A percentile compares a stretch with the other conserved stretches of the same genome.
Conservation (phyloP, 305 asterid genomes). For the Fraxinus ornus region DNA sequence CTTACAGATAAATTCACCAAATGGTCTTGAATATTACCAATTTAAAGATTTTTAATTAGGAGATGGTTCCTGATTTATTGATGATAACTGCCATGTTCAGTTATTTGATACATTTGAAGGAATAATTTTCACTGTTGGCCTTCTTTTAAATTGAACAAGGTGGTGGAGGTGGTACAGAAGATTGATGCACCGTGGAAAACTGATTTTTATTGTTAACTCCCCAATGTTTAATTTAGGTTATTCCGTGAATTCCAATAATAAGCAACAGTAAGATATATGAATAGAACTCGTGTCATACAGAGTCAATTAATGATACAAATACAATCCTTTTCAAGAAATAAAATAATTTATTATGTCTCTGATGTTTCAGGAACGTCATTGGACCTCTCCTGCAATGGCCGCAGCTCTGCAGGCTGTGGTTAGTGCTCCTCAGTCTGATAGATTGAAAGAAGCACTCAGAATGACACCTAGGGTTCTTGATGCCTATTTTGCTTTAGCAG, state of each 20-base stretch:
- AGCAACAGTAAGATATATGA: not conserved
- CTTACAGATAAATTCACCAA: not conserved
- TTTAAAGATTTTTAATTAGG: not conserved
- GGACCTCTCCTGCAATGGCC: conserved; percentile 93
- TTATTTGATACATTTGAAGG: not conserved
- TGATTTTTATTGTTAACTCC: not conserved
- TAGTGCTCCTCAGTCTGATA: conserved; percentile 64
- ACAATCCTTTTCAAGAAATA: conserved; percentile 10
- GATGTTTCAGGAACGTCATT: conserved; percentile 83
- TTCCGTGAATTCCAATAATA: not conserved
- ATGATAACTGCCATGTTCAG: not conserved
- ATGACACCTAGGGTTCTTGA: conserved; percentile 79
- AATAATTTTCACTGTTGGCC: not conserved
- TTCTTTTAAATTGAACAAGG: not conserved
- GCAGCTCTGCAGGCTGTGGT: conserved; percentile 68
- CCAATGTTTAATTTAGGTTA: not conserved
- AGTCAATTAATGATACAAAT: conserved; percentile 2
- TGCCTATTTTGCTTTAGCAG: conserved; percentile 61
- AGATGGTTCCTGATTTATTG: conserved; percentile 7
- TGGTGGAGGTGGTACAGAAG: not conserved
- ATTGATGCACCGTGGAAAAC: not conserved
- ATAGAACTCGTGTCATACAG: not conserved
- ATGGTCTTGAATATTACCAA: not conserved
- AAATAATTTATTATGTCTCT: conserved; percentile 13
- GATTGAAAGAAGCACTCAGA: conserved; percentile 72